Evolutionary conservation across 768 basidiomycete genomes (phyloP).

Genomic region (Boletus insuetus): DNA sequence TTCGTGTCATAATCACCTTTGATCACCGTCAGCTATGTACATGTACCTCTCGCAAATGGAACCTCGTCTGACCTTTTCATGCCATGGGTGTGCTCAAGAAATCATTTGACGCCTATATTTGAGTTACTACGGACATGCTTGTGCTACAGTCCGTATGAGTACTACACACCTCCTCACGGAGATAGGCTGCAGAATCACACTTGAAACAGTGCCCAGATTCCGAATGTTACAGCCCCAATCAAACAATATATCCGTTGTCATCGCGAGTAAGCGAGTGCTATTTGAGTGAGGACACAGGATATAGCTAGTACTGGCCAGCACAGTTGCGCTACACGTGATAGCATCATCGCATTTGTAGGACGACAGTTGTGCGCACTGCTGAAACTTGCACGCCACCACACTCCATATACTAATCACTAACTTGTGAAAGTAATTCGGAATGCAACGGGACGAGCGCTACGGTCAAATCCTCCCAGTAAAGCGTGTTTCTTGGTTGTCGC

Average conservation of each 20-base stretch:
- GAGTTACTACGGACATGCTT: not conserved
- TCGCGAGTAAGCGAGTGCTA: not conserved
- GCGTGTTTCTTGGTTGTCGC: not conserved
- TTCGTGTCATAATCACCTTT: conserved; percentile 1
- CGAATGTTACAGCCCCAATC: not conserved
- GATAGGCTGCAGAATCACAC: not conserved
- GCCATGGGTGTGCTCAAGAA: not conserved
- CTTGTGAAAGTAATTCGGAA: not conserved
- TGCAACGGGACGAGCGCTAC: conserved; percentile 35
- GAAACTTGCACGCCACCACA: not conserved
- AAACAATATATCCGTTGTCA: not conserved
- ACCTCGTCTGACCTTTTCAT: not conserved
- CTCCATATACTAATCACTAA: not conserved
- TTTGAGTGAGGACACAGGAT: not conserved
- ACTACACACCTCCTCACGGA: not conserved
- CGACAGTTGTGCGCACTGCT: too few relatives aligned
- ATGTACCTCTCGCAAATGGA: not conserved
- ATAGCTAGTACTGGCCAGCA: too few relatives aligned
- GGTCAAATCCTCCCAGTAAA: conserved; percentile 56
- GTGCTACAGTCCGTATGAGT: not conserved
- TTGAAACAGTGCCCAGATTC: conserved; percentile 3
- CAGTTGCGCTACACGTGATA: not conserved
- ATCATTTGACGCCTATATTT: not conserved
- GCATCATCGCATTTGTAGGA: too few relatives aligned
- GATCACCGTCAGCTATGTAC: conserved; percentile 14